phyloP scores from a whole-genome alignment of 78 protist genomes.

The Bodo saltans region DNA sequence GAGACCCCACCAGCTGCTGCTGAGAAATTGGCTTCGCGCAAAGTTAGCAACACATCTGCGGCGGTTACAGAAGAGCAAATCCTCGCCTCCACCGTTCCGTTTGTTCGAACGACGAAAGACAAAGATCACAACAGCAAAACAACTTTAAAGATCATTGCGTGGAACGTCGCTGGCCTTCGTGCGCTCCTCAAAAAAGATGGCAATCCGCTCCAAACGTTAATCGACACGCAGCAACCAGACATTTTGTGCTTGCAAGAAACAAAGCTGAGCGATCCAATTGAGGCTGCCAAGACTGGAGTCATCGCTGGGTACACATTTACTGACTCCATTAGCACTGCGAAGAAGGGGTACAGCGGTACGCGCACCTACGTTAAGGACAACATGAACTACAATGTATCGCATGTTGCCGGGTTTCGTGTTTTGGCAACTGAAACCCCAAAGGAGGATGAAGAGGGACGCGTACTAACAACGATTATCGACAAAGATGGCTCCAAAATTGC shows the following conservation, averaged over 20 bases:
- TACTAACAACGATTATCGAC: not conserved
- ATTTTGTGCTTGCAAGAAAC: not conserved
- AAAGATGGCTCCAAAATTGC: too few relatives aligned
- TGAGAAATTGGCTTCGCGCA: not conserved
- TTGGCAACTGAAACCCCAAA: not conserved
- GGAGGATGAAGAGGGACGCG: not conserved
- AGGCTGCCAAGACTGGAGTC: not conserved
- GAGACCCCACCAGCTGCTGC: not conserved
- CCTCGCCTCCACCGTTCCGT: not conserved
- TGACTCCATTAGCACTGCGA: not conserved
- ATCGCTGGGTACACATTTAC: not conserved
- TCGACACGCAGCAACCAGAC: not conserved
- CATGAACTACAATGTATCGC: not conserved
- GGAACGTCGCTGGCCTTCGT: slow-evolving; percentile 2
- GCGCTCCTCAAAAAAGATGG: not conserved
- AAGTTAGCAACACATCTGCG: not conserved
- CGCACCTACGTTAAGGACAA: not conserved
- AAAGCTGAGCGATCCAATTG: not conserved
- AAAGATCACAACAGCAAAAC: not conserved
- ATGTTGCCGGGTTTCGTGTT: too few relatives aligned
- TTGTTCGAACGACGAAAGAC: not conserved
- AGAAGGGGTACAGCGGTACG: not conserved
- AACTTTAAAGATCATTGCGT: not conserved
- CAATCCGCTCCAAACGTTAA: not conserved
- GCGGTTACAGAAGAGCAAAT: not conserved